A percentile compares a stretch with the other conserved stretches of the same genome.
phyloP scores from a whole-genome alignment of 805 yeast genomes.

The Yamadazyma phyllophila region DNA sequence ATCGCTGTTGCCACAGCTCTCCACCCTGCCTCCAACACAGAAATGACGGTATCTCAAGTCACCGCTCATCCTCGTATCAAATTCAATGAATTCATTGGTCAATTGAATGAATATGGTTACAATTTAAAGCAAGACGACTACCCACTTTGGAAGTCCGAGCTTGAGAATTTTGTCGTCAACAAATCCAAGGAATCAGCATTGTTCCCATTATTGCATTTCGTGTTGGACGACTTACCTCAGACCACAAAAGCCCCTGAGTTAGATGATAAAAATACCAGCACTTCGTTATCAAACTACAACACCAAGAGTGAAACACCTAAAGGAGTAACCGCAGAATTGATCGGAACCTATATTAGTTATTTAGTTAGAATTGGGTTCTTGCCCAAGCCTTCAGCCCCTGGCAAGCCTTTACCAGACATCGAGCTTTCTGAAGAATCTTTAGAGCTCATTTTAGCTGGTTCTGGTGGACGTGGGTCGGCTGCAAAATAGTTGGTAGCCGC shows the following conservation, averaged over 20 bases:
- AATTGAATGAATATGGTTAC: slow-evolving; percentile 73
- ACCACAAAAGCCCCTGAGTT: slow-evolving; percentile 94
- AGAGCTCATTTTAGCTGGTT: slow-evolving; percentile 56
- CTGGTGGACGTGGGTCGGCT: slow-evolving; percentile 74
- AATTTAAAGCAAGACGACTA: slow-evolving; percentile 61
- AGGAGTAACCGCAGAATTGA: slow-evolving; percentile 66
- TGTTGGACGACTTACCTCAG: slow-evolving; percentile 85
- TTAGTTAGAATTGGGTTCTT: slow-evolving; percentile 78
- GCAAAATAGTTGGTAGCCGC: slow-evolving; percentile 27
- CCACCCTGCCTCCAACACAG: slow-evolving; percentile 56
- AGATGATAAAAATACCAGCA: slow-evolving; percentile 80
- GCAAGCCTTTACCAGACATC: slow-evolving; percentile 54
- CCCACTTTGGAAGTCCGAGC: slow-evolving; percentile 69
- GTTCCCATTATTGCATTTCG: slow-evolving; percentile 92
- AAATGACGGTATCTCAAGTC: slow-evolving; percentile 81
- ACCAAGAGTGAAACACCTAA: slow-evolving; percentile 65
- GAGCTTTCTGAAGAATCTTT: slow-evolving; percentile 56
- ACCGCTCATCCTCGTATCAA: slow-evolving; percentile 93
- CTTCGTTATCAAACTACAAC: slow-evolving; percentile 45
- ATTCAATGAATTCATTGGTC: slow-evolving; percentile 70
- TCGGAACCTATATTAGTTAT: slow-evolving; percentile 79
- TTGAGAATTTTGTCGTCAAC: slow-evolving; percentile 77
- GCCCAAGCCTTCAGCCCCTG: slow-evolving; percentile 53
- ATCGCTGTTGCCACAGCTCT: slow-evolving; percentile 82
- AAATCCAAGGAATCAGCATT: slow-evolving; percentile 79